Conservation (phyloP, 2,329 filamentous ascomycete species). For the Huntiella abstrusa region DNA sequence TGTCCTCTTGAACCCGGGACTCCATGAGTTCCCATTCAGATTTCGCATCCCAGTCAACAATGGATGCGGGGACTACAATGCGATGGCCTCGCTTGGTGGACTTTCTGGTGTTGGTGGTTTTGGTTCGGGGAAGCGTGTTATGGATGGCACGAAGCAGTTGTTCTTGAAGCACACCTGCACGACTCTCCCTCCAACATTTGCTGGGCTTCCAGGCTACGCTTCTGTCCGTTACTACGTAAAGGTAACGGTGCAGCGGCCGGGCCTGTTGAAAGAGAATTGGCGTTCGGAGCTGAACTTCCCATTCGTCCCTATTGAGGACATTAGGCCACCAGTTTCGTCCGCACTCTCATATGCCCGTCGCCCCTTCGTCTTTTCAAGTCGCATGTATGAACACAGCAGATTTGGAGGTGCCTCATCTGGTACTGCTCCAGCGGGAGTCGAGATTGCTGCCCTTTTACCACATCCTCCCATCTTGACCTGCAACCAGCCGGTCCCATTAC, state of each 20-base stretch:
- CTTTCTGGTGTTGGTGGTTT: constrained; percentile 35
- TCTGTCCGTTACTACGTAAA: constrained; percentile 92
- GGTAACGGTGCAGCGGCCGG: constrained; percentile 77
- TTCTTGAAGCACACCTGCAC: constrained; percentile 56
- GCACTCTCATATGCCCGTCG: constrained; percentile 75
- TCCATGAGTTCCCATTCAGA: constrained; percentile 58
- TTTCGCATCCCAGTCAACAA: constrained; percentile 70
- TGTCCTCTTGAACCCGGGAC: constrained; percentile 46
- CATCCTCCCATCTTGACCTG: constrained; percentile 79
- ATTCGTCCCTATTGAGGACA: constrained; percentile 84
- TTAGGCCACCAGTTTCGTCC: constrained; percentile 43
- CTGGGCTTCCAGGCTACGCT: constrained; percentile 69
- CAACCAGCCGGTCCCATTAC: constrained; percentile 66
- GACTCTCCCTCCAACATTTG: constrained; percentile 75
- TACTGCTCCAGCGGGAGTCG: constrained; percentile 44
- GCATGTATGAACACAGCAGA: constrained; percentile 10
- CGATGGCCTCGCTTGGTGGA: constrained; percentile 35
- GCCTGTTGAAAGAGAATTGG: constrained; percentile 80
- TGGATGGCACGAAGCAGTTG: constrained; percentile 44
- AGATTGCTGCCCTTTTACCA: constrained; percentile 60
- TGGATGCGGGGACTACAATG: constrained; percentile 37
- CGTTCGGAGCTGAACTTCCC: constrained; percentile 52
- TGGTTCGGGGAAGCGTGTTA: constrained; percentile 34
- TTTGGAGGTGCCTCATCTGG: background rate
- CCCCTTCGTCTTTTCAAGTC: constrained; percentile 36